Evolutionary conservation across 305 asterid species (phyloP).

Genomic region (Fraxinus paxiana): DNA sequence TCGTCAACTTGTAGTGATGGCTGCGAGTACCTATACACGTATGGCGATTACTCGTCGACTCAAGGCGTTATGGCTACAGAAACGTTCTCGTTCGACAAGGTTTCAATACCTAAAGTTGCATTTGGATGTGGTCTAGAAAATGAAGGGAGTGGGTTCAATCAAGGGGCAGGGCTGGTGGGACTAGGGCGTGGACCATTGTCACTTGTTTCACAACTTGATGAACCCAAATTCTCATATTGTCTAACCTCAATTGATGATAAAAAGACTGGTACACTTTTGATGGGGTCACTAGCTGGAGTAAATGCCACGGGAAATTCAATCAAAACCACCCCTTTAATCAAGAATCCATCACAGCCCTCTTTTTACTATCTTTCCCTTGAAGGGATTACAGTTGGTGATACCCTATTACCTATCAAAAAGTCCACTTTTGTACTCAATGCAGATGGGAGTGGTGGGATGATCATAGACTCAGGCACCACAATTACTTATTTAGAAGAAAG

Average conservation of each 20-base stretch:
- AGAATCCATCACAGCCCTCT: constrained; percentile 52
- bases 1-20: constrained; percentile 39
- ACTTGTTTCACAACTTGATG: constrained; percentile 62
- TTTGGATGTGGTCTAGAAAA: constrained; percentile 76
- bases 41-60: constrained; percentile 72
- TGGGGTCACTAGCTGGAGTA: constrained; percentile 47
- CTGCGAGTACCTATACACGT: constrained; percentile 61
- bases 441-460: constrained; percentile 77
- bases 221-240: constrained; percentile 70
- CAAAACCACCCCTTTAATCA: constrained; percentile 47
- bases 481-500: constrained; percentile 52
- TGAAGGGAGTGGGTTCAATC: constrained; percentile 59
- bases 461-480: constrained; percentile 85
- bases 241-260: constrained; percentile 57
- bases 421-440: constrained; percentile 41
- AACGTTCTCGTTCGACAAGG: constrained; percentile 51
- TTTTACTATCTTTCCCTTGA: constrained; percentile 63
- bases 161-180: constrained; percentile 78
- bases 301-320: not conserved
- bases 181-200: constrained; percentile 77
- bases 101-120: constrained; percentile 40
- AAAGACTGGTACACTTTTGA: constrained; percentile 44
- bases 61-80: constrained; percentile 65
- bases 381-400: constrained; percentile 73
- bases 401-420: constrained; percentile 38